Conservation (phyloP, 257 asterid genomes). For the Solanum chaucha region DNA sequence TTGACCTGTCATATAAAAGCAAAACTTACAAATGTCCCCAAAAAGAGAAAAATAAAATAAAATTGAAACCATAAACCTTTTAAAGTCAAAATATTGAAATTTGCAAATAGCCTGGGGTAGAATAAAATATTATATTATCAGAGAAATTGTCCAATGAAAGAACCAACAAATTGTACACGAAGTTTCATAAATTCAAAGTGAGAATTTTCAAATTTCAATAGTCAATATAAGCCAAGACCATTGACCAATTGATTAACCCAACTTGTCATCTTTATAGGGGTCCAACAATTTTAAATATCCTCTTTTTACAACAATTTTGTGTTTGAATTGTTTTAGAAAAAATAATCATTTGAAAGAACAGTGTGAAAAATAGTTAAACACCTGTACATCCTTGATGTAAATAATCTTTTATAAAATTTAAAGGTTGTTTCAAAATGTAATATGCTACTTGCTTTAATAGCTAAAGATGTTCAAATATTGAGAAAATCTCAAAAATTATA, state of each 20-base stretch:
- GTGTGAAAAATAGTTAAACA: background rate
- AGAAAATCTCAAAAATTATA: too few species aligned
- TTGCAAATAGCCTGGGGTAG: background rate
- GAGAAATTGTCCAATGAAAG: background rate
- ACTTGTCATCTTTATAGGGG: background rate
- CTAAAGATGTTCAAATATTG: too few species aligned
- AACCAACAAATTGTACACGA: background rate
- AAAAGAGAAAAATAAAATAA: background rate
- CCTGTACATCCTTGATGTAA: background rate
- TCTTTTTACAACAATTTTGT: background rate
- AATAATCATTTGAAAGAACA: background rate
- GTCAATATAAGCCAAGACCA: background rate
- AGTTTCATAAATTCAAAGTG: background rate
- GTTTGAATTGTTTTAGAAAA: background rate
- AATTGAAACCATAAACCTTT: background rate
- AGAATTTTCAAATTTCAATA: background rate
- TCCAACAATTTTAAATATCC: background rate
- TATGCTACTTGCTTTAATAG: too few species aligned
- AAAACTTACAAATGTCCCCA: background rate
- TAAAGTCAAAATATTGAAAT: background rate
- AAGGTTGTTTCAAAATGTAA: background rate
- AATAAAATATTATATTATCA: background rate
- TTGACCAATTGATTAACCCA: background rate
- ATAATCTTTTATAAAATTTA: too few species aligned
- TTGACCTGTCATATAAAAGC: background rate